Evolutionary conservation across 2,329 filamentous ascomycete species (phyloP).

Genomic region (Fusarium transvaalense): DNA sequence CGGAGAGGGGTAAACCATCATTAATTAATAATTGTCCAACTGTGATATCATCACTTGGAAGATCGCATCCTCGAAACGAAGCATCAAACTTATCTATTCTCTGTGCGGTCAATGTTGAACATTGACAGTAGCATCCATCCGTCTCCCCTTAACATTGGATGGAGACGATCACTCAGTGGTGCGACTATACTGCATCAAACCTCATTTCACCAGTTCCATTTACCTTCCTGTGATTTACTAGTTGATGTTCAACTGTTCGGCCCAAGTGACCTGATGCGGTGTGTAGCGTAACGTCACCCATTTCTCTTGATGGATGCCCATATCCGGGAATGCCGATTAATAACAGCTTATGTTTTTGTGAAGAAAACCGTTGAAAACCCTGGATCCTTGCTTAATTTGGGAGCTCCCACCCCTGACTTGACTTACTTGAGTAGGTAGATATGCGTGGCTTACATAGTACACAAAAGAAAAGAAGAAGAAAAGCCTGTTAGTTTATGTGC

Average conservation of each 20-base stretch:
- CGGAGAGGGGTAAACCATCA: neutral
- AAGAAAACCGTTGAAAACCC: constrained; percentile 28
- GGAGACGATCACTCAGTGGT: constrained; percentile 16
- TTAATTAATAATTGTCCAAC: neutral
- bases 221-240: constrained; percentile 5
- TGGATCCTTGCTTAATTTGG: constrained; percentile 30
- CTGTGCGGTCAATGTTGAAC: neutral
- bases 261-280: constrained; percentile 25
- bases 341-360: constrained; percentile 6
- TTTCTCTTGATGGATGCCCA: constrained; percentile 10
- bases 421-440: neutral
- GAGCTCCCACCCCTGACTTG: constrained; percentile 29
- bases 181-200: constrained; percentile 32
- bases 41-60: neutral
- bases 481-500: constrained; percentile 4
- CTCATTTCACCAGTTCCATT: constrained; percentile 25
- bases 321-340: constrained; percentile 32
- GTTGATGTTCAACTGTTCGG: constrained; percentile 11
- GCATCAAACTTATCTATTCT: neutral
- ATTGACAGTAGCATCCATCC: neutral
- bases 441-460: constrained; percentile 29
- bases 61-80: neutral
- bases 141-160: constrained; percentile 34
- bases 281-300: constrained; percentile 25
- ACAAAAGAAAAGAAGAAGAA: no score